Percentiles rank a stretch among this genome's conserved stretches.
Conservation (phyloP, 202 grass and related monocot genomes). For the Digitaria exilis region DNA sequence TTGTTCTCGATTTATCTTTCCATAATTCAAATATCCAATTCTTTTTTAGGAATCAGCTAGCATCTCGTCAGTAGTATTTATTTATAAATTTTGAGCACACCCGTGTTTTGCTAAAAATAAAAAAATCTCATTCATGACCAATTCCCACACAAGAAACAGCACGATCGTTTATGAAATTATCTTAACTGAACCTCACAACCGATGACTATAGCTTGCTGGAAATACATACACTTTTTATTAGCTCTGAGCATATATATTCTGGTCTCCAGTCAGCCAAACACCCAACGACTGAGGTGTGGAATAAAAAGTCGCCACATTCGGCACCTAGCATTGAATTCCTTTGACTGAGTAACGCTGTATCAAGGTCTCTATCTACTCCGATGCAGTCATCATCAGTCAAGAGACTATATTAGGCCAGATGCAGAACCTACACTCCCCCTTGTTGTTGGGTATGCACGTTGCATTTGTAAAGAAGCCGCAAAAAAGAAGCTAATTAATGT, state of each 20-base stretch:
- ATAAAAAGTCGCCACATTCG: neutral
- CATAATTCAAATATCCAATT: too few species aligned
- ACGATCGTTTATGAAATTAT: neutral
- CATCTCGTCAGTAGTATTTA: too few species aligned
- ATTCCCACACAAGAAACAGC: neutral
- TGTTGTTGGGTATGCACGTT: too few species aligned
- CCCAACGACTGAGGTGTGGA: neutral
- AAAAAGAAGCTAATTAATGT: too few species aligned
- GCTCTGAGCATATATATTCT: neutral
- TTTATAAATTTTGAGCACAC: too few species aligned
- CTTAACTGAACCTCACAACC: neutral
- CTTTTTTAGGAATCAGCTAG: too few species aligned
- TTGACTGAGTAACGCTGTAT: neutral
- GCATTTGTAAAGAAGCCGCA: too few species aligned
- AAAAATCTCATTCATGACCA: too few species aligned
- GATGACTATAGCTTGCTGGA: neutral
- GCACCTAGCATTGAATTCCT: neutral
- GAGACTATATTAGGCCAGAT: too few species aligned
- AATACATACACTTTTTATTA: neutral
- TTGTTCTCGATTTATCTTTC: neutral
- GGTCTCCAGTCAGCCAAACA: neutral
- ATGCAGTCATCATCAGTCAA: neutral
- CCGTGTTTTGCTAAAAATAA: too few species aligned
- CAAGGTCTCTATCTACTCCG: neutral
- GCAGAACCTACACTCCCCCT: neutral